Conservation (phyloP, 768 basidiomycete species). For the Auriscalpium vulgare region DNA sequence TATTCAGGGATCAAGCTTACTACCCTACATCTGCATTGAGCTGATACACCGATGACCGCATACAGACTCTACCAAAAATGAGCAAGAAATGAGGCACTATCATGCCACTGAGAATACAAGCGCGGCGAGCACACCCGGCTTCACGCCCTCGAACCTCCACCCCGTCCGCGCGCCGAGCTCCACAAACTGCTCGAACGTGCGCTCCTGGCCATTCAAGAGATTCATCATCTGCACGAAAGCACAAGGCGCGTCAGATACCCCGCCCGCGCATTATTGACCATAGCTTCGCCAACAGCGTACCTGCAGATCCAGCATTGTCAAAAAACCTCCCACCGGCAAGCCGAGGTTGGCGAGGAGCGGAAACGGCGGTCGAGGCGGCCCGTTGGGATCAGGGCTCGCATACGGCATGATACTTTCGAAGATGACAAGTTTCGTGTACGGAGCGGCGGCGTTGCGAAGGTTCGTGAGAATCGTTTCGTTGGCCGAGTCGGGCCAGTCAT, state of each 20-base stretch:
- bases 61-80: no score
- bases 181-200: constrained; percentile 21
- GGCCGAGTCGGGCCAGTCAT: constrained; percentile 19
- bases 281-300: background rate
- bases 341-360: constrained; percentile 10
- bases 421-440: constrained; percentile 16
- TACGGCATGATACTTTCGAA: constrained; percentile 16
- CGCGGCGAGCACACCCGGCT: background rate
- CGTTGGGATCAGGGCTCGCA: constrained; percentile 1
- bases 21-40: no score
- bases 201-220: constrained; percentile 23
- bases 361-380: background rate
- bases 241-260: background rate
- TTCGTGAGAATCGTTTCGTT: constrained; percentile 13
- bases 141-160: constrained; percentile 23
- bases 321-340: background rate
- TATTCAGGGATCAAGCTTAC: no score
- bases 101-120: background rate
- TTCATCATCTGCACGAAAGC: constrained; percentile 22
- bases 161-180: constrained; percentile 19
- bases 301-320: constrained; percentile 5
- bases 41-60: no score
- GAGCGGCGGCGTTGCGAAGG: constrained; percentile 15
- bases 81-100: background rate
- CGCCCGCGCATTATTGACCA: no score